Base-by-base conservation (phyloP, 2,329 filamentous ascomycete genomes). In the Fusarium sp. region DNA sequence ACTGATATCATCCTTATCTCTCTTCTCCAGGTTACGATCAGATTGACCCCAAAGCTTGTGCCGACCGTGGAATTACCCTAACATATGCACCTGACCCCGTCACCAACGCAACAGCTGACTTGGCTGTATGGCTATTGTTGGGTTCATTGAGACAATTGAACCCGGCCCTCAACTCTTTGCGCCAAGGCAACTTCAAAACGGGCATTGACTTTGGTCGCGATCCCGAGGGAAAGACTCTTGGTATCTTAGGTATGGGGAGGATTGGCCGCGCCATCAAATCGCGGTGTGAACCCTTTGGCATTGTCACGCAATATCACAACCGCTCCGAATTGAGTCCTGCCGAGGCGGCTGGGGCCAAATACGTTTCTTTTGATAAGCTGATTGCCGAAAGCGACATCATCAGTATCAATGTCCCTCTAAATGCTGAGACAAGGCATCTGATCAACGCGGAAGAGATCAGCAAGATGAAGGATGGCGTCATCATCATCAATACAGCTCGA, bases 71-170 rank as follows among this genome's bases (percentile, higher is more conserved):
- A 17, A 84, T 93, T 51, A 82, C 81, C 10, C 87, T 93, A 24
- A 90, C 89, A 49, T 92, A 92, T 74, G 86, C 89, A 2, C 90
- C 90, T 19, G 87, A 84, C 0, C 87, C 88, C 1, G 89, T 90
- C 17, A 87, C 92, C 73, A 87, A 91, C 75, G 86, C 90, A 7
- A 93, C 91, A 0, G 91, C 91, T 32, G 90, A 93, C 75, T 84
- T 86, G 8, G 89, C 87, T 67, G 87, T 92, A 75, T 92, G 92
- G 73, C 79, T 93, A 3, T 89, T 93, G 54, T 80, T 93, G 19
- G 91, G 90, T 5, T 89, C 90, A 1, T 78, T 93, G 37, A 83
- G 91, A 33, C 86, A 87, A 60, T 89, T 90, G 76, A 91, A 90
- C 76, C 79, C 83, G 2, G 67, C 87, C 39, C 87, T 92, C 80